phyloP scores from a whole-genome alignment of 2,329 filamentous ascomycete genomes.

The Rasamsonia emersonii region DNA sequence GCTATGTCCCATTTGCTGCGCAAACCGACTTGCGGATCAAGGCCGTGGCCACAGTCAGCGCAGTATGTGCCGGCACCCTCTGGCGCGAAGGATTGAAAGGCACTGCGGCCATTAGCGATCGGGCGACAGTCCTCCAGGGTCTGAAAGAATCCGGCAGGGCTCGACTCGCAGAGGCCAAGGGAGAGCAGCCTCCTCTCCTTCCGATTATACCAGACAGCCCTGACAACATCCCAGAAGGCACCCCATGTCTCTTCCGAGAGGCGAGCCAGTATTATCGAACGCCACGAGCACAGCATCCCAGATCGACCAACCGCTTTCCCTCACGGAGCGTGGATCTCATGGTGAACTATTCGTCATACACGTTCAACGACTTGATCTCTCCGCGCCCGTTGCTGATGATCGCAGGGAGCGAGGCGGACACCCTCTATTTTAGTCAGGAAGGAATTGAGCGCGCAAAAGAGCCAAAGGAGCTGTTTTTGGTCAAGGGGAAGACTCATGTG shows the following conservation, averaged over 20 bases:
- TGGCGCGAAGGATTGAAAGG: constrained; percentile 20
- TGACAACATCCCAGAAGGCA: constrained; percentile 7
- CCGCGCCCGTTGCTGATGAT: constrained; percentile 21
- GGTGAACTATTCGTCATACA: constrained; percentile 13
- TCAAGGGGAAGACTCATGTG: constrained; percentile 16
- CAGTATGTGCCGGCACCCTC: constrained; percentile 20
- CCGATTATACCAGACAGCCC: constrained; percentile 6
- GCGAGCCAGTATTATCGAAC: constrained; percentile 14
- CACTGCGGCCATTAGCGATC: constrained; percentile 4
- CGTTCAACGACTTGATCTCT: constrained; percentile 14
- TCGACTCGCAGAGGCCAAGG: constrained; percentile 8
- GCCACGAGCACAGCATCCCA: constrained; percentile 10
- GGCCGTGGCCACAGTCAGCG: constrained; percentile 27
- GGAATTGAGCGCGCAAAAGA: constrained; percentile 15
- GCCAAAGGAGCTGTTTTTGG: constrained; percentile 19
- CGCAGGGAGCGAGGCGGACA: constrained; percentile 15
- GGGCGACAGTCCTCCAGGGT: constrained; percentile 3
- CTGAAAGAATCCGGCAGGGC: constrained; percentile 7
- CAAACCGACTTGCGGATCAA: constrained; percentile 29
- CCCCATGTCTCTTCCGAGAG: constrained; percentile 11
- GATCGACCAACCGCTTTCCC: constrained; percentile 9
- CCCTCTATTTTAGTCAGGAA: constrained; percentile 15
- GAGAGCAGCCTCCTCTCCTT: constrained; percentile 6
- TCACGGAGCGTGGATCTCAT: constrained; percentile 14
- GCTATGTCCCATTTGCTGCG: constrained; percentile 27